Evolutionary conservation across 768 basidiomycete genomes (phyloP), one percentile per base, ranked within the genome.

Genomic region (Suillus ampliporus): DNA sequence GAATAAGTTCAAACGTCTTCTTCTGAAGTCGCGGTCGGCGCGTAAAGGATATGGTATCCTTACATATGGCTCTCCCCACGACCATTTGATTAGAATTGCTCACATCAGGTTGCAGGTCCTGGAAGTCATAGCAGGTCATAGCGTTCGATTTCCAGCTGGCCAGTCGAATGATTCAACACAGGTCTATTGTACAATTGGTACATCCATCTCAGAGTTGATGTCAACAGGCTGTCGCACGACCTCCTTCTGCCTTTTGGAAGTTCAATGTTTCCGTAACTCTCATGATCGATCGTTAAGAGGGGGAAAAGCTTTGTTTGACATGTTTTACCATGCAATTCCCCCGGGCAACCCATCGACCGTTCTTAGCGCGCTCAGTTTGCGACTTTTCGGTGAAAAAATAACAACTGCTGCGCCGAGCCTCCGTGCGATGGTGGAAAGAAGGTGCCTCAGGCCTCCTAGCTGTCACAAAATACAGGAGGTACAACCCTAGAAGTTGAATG

Each of bases 221-320:
- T 38, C 9, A 14, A 4, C 60, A 95, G 91, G 6, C 79, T 94
- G 40, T 79, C 84, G n/a, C 87, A 92, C 67, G 89, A 94, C 57
- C 81, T 99, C 28, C 75, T 90, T n/a, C 78, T 98, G n/a, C 97
- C 97, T 0, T 84, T 57, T 99, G 97, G 97, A 95, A 93, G 77
- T 95, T 94, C 2, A 90, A 89, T 62, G 86, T 88, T 14, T 97
- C 95, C 0, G 73, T 97, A 58, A 87, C 90, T 0, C 81, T 99
- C 62, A 95, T 99, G 94, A 88, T 97, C 59, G 95, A 99, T 77
- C n/a, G n/a, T n/a, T n/a, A 99, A 99, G 76, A 92, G 92, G 71
- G 93, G 95, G 28, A 99, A 99, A 78, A 94, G 91, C 96, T 94
- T 48, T 13, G 80, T 73, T 10, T 19, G 3, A 37, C n/a, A 44